Conservation (phyloP, 441 rosid genomes). For the Euphorbia schlechtendalii region DNA sequence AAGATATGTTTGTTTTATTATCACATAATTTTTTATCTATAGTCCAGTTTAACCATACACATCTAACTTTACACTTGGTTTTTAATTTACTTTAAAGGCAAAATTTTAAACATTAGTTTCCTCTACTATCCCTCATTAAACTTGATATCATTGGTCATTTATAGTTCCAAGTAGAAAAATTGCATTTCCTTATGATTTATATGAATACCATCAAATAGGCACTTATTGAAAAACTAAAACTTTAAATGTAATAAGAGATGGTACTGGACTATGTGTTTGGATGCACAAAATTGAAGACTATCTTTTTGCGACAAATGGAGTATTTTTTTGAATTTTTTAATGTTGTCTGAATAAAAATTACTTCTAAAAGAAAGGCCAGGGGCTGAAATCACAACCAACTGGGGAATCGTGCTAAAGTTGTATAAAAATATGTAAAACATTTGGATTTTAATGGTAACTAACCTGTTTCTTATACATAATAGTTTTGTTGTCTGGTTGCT, state of each 20-base stretch:
- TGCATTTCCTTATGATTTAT: neutral
- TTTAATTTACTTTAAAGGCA: neutral
- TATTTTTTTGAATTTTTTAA: neutral
- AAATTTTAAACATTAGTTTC: neutral
- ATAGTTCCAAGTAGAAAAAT: neutral
- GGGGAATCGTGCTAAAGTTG: neutral
- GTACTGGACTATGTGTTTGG: neutral
- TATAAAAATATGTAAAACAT: neutral
- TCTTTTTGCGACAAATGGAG: neutral
- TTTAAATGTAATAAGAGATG: neutral
- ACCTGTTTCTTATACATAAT: neutral
- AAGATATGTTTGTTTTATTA: neutral
- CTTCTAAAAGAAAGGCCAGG: neutral
- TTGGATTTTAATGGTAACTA: neutral
- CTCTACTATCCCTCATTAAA: neutral
- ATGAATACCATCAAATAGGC: neutral
- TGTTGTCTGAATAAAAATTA: neutral
- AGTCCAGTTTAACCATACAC: neutral
- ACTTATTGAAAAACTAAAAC: neutral
- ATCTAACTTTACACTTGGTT: neutral
- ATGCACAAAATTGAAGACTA: neutral
- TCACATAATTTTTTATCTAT: neutral
- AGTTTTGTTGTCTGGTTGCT: neutral
- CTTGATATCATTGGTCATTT: neutral
- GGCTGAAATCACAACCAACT: neutral